Evolutionary conservation across 2,329 filamentous ascomycete species (phyloP).

Genomic region (Didymella pinodella): DNA sequence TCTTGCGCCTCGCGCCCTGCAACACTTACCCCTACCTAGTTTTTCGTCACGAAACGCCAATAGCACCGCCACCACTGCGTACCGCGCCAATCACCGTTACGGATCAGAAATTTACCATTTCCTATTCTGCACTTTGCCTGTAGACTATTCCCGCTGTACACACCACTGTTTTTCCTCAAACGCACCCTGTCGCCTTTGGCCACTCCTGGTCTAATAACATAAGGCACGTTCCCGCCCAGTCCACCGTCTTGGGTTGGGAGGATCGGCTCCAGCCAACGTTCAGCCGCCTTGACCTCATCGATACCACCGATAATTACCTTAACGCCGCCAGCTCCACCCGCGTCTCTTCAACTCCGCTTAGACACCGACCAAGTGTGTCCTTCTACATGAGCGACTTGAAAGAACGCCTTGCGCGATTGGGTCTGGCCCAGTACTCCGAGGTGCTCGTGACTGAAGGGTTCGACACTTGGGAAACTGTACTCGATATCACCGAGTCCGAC

Average conservation of each 20-base stretch:
- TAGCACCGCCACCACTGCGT: slow-evolving; percentile 32
- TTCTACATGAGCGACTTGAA: slow-evolving; percentile 70
- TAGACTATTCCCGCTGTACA: slow-evolving; percentile 34
- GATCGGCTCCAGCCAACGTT: slow-evolving; percentile 62
- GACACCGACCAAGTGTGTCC: slow-evolving; percentile 5
- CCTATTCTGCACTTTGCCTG: slow-evolving; percentile 39
- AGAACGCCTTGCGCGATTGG: slow-evolving; percentile 75
- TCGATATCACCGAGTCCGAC: slow-evolving; percentile 85
- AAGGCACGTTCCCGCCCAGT: slow-evolving; percentile 67
- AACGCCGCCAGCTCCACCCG: slow-evolving; percentile 16
- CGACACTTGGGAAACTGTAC: slow-evolving; percentile 82
- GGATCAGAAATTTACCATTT: slow-evolving; percentile 34
- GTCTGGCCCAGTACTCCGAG: slow-evolving; percentile 78
- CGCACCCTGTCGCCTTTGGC: slow-evolving; percentile 15
- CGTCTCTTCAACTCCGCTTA: slow-evolving; percentile 17
- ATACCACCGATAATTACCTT: slow-evolving; percentile 21
- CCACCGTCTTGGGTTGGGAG: slow-evolving; percentile 72
- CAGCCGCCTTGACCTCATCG: slow-evolving; percentile 9
- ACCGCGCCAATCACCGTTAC: slow-evolving; percentile 38
- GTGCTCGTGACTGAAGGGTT: slow-evolving; percentile 80
- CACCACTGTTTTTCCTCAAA: slow-evolving; percentile 7
- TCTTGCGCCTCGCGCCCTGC: slow-evolving; percentile 52
- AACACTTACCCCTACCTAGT: slow-evolving; percentile 49
- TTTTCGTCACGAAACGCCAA: slow-evolving; percentile 39
- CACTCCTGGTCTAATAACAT: slow-evolving; percentile 29